phyloP scores from a whole-genome alignment of 176 grass and related monocot genomes.

The Eragrostis nindensis region DNA sequence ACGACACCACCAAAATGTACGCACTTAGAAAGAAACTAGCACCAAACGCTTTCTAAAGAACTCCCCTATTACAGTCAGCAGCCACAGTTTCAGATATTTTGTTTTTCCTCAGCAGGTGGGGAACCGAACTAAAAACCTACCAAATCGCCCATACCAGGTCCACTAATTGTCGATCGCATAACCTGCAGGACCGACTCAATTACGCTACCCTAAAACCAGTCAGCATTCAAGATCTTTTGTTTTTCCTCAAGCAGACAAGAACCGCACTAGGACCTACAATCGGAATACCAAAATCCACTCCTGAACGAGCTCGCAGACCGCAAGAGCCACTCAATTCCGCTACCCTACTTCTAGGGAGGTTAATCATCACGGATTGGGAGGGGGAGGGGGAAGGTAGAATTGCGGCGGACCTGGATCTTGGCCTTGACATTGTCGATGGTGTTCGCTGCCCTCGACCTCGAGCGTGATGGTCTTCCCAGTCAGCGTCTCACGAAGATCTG shows the following conservation, averaged over 20 bases:
- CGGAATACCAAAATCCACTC: neutral
- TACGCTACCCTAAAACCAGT: neutral
- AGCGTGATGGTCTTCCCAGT: constrained; percentile 88
- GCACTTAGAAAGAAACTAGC: neutral
- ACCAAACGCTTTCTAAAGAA: neutral
- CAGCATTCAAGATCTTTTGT: neutral
- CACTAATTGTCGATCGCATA: neutral
- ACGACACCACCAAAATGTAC: neutral
- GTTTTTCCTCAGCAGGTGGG: neutral
- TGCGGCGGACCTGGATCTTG: constrained; percentile 73
- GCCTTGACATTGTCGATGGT: constrained; percentile 87
- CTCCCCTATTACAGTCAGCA: neutral
- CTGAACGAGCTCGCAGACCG: neutral
- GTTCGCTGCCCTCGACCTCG: constrained; percentile 85
- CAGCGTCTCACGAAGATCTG: constrained; percentile 73
- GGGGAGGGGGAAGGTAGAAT: neutral
- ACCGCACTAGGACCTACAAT: neutral
- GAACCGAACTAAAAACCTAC: neutral
- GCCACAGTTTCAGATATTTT: neutral
- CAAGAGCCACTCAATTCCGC: neutral
- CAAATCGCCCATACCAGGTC: neutral
- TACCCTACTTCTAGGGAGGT: neutral
- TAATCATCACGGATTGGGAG: neutral
- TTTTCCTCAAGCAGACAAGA: neutral
- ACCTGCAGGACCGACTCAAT: neutral